A percentile compares a stretch with the other conserved stretches of the same genome.
phyloP scores from a whole-genome alignment of 805 yeast genomes.

The Ogataea nonfermentans region DNA sequence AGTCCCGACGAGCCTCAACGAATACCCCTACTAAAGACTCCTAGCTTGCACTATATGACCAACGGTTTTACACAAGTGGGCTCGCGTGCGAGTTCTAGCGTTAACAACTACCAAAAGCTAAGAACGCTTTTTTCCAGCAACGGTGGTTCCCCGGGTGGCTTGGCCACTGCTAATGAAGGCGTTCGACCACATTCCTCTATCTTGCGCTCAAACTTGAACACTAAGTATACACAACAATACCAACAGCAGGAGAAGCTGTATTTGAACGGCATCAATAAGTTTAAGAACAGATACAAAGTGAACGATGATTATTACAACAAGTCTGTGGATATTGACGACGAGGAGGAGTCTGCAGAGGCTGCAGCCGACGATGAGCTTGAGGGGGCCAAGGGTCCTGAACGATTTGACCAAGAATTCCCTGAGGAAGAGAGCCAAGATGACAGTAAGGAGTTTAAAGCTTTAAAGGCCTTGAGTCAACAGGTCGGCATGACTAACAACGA shows the following conservation, averaged over 20 bases:
- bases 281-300: constrained; percentile 31
- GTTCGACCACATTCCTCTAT: constrained; percentile 31
- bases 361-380: constrained; percentile 28
- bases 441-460: constrained; percentile 29
- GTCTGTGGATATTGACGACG: constrained; percentile 41
- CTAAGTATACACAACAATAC: constrained; percentile 40
- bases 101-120: constrained; percentile 20
- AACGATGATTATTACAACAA: constrained; percentile 56
- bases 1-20: constrained; percentile 9
- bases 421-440: constrained; percentile 22
- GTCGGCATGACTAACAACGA: constrained; percentile 34
- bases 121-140: constrained; percentile 14
- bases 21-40: constrained; percentile 4
- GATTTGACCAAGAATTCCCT: constrained; percentile 19
- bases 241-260: constrained; percentile 54
- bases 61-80: constrained; percentile 11
- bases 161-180: constrained; percentile 11
- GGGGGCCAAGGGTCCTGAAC: constrained; percentile 19
- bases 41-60: constrained; percentile 6
- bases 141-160: constrained; percentile 3
- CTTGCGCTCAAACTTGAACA: constrained; percentile 31
- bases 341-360: constrained; percentile 31
- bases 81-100: constrained; percentile 17
- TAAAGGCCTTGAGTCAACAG: constrained; percentile 32
- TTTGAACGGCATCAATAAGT: constrained; percentile 41